Base-by-base conservation (phyloP, 306 rosid species). In the Abrus precatorius region DNA sequence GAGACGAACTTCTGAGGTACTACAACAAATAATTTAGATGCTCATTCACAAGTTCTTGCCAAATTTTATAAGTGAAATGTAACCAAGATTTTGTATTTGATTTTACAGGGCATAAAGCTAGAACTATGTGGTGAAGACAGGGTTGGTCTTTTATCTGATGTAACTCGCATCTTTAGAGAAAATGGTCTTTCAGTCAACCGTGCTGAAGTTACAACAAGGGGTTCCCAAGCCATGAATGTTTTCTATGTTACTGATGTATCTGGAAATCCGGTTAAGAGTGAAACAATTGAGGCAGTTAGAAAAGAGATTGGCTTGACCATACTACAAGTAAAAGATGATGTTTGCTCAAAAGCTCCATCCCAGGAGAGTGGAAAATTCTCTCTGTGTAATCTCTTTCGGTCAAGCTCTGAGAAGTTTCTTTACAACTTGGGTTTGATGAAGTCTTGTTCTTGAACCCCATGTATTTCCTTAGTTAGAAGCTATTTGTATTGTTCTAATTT, bases 141-240 rank as follows among this genome's bases (percentile, higher is more conserved):
- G 79, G 85, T 80, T 20, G 99, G 99, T 9, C 98, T 95, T 62
- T 85, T 95, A 4, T 95, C 98, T 9, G 98, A 95, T 32, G 98
- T 91, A 80, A 95, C 99, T 68, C 98, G 99, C 49, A 93, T 95
- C 60, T 95, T 95, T 57, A 85, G 99, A 88, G 99, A 95, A 78
- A 95, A 95, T 4, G 97, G 98, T 20, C 98, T 95, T 50, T 90
- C 97, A 1, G 99, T 95, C 8, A 87, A 83, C 48, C 88, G 98
- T 41, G 99, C 99, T 28, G 99, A 95, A 85, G 98, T 95, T 41
- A 85, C 96, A 49, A 95, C 98, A 12, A 87, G 92, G 30, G 98
- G 92, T 3, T 84, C 90, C 34, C 87, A 90, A 84, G 99, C 98
- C 57, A 71, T 91, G 85, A 95, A 95, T 79, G 86, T 78, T n/a